Conservation (phyloP, 768 basidiomycete genomes). For the Xerocomellus amylosporus region DNA sequence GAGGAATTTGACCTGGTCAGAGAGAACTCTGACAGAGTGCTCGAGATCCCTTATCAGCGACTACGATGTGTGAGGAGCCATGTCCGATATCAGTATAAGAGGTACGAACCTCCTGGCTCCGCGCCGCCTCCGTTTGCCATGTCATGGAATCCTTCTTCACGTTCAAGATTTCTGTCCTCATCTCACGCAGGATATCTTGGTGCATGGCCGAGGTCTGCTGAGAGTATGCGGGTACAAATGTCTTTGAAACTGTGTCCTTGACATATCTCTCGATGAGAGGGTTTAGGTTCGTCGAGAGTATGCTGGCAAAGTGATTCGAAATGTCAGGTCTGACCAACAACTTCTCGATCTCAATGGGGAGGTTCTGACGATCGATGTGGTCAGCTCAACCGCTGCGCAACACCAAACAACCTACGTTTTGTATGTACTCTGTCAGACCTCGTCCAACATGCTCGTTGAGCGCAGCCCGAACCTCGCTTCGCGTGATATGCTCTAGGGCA, state of each 20-base stretch:
- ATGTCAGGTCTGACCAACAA: constrained; percentile 74
- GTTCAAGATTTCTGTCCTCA: constrained; percentile 69
- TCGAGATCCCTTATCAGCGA: constrained; percentile 77
- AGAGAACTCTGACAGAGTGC: constrained; percentile 66
- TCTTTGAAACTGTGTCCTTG: constrained; percentile 73
- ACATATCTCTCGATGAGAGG: constrained; percentile 80
- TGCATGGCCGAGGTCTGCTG: constrained; percentile 75
- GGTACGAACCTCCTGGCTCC: constrained; percentile 69
- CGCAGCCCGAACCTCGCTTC: constrained; percentile 73
- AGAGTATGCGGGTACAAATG: constrained; percentile 71
- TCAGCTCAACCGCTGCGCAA: not conserved
- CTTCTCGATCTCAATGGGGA: constrained; percentile 79
- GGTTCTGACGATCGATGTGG: constrained; percentile 43
- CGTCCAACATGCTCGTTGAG: constrained; percentile 76
- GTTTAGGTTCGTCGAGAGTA: constrained; percentile 66
- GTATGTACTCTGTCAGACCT: constrained; percentile 69
- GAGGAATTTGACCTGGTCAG: constrained; percentile 82
- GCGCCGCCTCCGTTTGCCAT: constrained; percentile 78
- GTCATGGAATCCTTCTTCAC: constrained; percentile 77
- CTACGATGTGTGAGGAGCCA: constrained; percentile 36
- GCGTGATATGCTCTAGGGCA: constrained; percentile 77
- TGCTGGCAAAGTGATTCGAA: constrained; percentile 70
- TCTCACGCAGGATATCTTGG: constrained; percentile 73
- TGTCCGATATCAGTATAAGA: not conserved
- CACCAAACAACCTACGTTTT: constrained; percentile 48